A percentile compares a stretch with the other conserved stretches of the same genome.
phyloP scores from a whole-genome alignment of 176 grass and related monocot genomes.

The Aegilops bicornis region DNA sequence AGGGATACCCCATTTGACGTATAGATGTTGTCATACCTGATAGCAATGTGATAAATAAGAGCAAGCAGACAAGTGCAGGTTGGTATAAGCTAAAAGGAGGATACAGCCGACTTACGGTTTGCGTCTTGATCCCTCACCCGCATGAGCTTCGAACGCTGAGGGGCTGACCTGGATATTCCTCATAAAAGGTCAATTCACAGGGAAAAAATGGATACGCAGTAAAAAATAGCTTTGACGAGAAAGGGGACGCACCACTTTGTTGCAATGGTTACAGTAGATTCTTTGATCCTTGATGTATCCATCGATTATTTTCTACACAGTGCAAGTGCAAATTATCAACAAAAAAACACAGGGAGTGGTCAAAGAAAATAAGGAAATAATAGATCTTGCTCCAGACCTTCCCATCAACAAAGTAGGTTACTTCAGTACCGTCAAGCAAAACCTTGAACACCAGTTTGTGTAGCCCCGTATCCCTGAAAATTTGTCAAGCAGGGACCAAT shows the following conservation, averaged over 20 bases:
- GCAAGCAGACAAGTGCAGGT: background rate
- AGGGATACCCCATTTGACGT: constrained; percentile 95
- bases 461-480: constrained; percentile 61
- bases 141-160: constrained; percentile 96
- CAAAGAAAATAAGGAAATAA: constrained; percentile 23
- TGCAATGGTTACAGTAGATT: constrained; percentile 96
- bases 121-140: constrained; percentile 74
- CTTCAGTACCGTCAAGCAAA: constrained; percentile 85
- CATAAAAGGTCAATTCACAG: constrained; percentile 29
- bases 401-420: constrained; percentile 79
- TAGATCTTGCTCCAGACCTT: constrained; percentile 49
- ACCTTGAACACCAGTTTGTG: constrained; percentile 86
- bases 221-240: constrained; percentile 1
- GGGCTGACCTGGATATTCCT: constrained; percentile 79
- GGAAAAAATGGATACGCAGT: background rate
- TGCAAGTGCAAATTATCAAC: constrained; percentile 30
- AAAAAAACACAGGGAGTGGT: background rate
- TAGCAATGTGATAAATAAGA: constrained; percentile 34
- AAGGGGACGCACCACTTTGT: constrained; percentile 60
- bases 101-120: constrained; percentile 74
- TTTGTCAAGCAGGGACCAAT: constrained; percentile 14
- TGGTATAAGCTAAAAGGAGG: constrained; percentile 10
- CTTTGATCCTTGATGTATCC: constrained; percentile 94
- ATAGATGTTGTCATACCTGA: constrained; percentile 97
- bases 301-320: constrained; percentile 71